Conservation (phyloP, 2,329 filamentous ascomycete species). For the Beauveria medogensis region DNA sequence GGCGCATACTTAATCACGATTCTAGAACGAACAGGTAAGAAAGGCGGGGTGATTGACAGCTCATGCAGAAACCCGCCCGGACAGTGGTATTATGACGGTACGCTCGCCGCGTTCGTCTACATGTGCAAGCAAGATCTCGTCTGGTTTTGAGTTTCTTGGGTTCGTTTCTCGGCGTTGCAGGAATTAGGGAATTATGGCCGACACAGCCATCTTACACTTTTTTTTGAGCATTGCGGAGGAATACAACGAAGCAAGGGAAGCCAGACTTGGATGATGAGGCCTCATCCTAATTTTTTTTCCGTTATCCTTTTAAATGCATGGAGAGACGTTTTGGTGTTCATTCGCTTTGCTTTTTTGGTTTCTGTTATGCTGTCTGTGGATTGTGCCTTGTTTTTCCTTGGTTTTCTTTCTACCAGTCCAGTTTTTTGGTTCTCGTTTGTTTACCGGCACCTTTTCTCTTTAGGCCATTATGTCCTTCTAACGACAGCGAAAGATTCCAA, state of each 20-base stretch:
- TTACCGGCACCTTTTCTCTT: not conserved
- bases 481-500: conserved; percentile 6
- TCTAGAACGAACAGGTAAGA: not conserved
- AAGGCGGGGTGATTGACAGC: too few relatives aligned
- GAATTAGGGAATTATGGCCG: not conserved
- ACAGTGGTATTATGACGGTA: too few relatives aligned
- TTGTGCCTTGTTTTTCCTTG: not conserved
- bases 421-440: not conserved
- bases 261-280: not conserved
- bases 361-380: not conserved
- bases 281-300: not conserved
- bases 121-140: not conserved
- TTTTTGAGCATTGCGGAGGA: not conserved
- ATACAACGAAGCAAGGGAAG: not conserved
- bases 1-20: not conserved
- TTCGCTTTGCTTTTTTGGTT: not conserved
- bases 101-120: not conserved
- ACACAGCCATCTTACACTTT: not conserved
- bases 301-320: not conserved
- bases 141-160: not conserved
- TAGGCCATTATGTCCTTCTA: not conserved
- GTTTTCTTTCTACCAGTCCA: not conserved
- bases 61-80: too few relatives aligned
- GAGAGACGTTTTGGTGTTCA: not conserved
- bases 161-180: not conserved